Evolutionary conservation across 192 early-diverging fungal genomes (phyloP), one percentile per base, ranked within the genome.

Genomic region (Backusella liffmaniae): DNA sequence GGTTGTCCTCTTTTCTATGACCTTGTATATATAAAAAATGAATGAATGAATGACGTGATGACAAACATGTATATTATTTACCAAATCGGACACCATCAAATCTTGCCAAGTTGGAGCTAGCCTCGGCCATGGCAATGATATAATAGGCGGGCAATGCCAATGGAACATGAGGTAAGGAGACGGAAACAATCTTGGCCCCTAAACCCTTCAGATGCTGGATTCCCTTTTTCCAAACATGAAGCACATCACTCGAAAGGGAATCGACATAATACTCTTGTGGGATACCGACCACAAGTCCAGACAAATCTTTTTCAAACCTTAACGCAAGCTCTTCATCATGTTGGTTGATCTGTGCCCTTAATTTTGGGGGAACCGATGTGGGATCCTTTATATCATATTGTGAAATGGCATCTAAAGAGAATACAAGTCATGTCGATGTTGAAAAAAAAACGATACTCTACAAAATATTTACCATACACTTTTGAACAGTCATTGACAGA

Each of bases 1-100:
- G n/a, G 0, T 78, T 56, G 7, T 75, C 53, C 0, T 75, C 73
- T 46, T 68, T 80, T 37, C 81, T 76, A 66, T 83, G 69, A 4
- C 88, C 88, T 89, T 44, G 42, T 62, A 21, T 5, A 39, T 32
- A 9, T 32, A 35, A 30, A 66, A 29, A 5, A 59, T 77, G 15
- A 49, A 35, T 46, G 16, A 53, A n/a, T 73, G 3, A 29, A 46
- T 16, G 32, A 44, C 2, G 18, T 13, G 0, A 49, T 49, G 18
- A 49, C 12, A 29, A 44, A 21, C 0, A 12, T 39, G 37, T 2
- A 10, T 39, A 39, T 39, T 6, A 79, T 67, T 77, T 70, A 82
- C 97, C 97, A 80, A 94, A 98, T 70, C 94, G 88, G 8, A 95
- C 74, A 6, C 97, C 97, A 78, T 97, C 95, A 73, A 87, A 98